Conservation (phyloP, 495 filamentous ascomycete genomes). For the Aspergillus diversus region DNA sequence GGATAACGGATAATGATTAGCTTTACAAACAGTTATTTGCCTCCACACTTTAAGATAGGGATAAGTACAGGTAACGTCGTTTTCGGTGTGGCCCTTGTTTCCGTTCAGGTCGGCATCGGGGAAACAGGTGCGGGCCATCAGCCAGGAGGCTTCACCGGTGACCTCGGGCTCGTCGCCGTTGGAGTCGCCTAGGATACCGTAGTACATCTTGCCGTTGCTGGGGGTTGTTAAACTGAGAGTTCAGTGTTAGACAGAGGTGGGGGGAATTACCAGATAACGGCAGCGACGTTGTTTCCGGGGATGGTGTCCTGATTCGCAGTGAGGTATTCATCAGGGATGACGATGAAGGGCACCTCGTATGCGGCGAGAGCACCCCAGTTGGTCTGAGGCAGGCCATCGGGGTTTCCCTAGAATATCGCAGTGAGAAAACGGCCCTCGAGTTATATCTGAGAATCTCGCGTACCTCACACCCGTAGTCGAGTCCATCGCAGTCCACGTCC, state of each 20-base stretch:
- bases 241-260: not conserved
- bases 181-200: conserved; percentile 43
- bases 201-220: conserved; percentile 44
- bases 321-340: conserved; percentile 39
- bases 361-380: conserved; percentile 44
- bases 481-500: conserved; percentile 47
- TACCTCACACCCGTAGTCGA: conserved; percentile 39
- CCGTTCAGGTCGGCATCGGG: conserved; percentile 39
- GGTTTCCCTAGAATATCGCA: conserved; percentile 33
- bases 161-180: conserved; percentile 39
- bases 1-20: not conserved
- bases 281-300: conserved; percentile 42
- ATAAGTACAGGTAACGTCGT: conserved; percentile 40
- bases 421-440: not conserved
- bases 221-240: not conserved
- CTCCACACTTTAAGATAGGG: not conserved
- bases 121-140: conserved; percentile 46
- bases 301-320: conserved; percentile 27
- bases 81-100: conserved; percentile 31
- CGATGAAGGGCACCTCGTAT: conserved; percentile 44
- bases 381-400: conserved; percentile 35
- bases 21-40: not conserved
- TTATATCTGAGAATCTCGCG: not conserved
- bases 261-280: conserved; percentile 39
- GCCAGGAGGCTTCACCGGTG: conserved; percentile 45